A percentile compares a stretch with the other conserved stretches of the same genome.
Conservation (phyloP, 1,139 yeast species). For the Candida glucosophila region DNA sequence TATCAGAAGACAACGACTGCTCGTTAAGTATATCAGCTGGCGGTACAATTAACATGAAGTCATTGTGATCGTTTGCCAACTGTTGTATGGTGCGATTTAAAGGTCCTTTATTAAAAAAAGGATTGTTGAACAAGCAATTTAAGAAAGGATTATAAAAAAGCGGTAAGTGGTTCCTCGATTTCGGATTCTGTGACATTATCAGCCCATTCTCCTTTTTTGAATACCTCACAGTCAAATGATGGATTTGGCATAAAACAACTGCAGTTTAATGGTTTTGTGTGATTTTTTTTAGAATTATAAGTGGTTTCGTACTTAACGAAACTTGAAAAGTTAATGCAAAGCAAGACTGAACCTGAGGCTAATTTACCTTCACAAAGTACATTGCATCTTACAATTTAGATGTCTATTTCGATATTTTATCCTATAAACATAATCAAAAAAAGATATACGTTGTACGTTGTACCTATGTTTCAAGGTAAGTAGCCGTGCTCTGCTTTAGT, state of each 20-base stretch:
- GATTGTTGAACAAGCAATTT: conserved; percentile 61
- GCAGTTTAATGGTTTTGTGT: neutral
- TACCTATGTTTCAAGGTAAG: neutral
- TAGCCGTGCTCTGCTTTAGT: neutral
- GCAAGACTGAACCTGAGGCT: neutral
- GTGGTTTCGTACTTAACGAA: neutral
- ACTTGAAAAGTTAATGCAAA: neutral
- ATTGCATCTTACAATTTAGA: neutral
- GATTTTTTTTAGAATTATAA: neutral
- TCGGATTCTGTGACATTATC: conserved; percentile 3
- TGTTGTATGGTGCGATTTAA: conserved; percentile 38
- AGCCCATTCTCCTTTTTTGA: conserved; percentile 1
- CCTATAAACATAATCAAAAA: neutral
- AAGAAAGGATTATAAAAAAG: conserved; percentile 54
- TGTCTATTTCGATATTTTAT: neutral
- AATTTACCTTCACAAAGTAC: neutral
- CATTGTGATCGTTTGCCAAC: conserved; percentile 32
- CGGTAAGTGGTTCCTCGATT: conserved; percentile 19
- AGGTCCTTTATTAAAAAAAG: conserved; percentile 43
- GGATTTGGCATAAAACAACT: neutral
- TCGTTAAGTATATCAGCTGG: conserved; percentile 44
- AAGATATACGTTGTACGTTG: neutral
- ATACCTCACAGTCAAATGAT: neutral
- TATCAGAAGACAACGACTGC: conserved; percentile 13
- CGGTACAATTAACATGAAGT: conserved; percentile 55